These are phyloP conservation scores for Lentinula raphanica DNA, from an alignment of 768 basidiomycete genomes.

Conservation along the genomic window DNA sequence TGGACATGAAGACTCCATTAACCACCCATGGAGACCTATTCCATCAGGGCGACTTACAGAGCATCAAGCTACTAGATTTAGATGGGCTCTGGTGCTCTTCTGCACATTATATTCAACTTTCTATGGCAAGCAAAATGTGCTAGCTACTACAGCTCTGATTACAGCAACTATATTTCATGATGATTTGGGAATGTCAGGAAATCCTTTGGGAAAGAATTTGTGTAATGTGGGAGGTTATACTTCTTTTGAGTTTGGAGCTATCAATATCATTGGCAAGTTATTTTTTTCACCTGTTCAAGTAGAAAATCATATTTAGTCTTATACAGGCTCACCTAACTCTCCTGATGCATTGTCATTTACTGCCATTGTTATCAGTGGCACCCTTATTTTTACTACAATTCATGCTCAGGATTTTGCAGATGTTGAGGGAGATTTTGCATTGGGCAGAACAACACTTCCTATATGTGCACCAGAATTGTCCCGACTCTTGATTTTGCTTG, in stretches of 20 bases:
- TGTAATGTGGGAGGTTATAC: constrained; percentile 12
- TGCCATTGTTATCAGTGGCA: constrained; percentile 16
- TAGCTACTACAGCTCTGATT: constrained; percentile 2
- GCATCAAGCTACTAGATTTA: constrained; percentile 13
- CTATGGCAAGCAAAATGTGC: constrained; percentile 17
- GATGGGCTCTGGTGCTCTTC: constrained; percentile 21
- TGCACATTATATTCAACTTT: constrained; percentile 1
- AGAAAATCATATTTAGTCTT: not conserved
- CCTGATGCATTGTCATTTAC: not conserved
- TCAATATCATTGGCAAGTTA: constrained; percentile 11
- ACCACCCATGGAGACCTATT: constrained; percentile 30
- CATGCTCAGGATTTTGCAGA: constrained; percentile 32
- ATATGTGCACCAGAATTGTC: constrained; percentile 26
- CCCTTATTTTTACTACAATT: constrained; percentile 29
- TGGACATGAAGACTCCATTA: constrained; percentile 24
- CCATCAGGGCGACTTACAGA: constrained; percentile 25
- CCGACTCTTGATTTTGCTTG: constrained; percentile 12
- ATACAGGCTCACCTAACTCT: not conserved
- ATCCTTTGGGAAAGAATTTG: constrained; percentile 6
- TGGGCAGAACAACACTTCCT: constrained; percentile 26
- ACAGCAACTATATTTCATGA: constrained; percentile 12
- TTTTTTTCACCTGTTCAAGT: not conserved
- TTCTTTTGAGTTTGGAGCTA: constrained; percentile 14
- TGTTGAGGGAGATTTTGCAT: constrained; percentile 22
- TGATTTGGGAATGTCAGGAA: constrained; percentile 7